Percentiles rank a stretch among this genome's conserved stretches.
Conservation (phyloP, 2,329 filamentous ascomycete genomes). For the Diaporthe citri region DNA sequence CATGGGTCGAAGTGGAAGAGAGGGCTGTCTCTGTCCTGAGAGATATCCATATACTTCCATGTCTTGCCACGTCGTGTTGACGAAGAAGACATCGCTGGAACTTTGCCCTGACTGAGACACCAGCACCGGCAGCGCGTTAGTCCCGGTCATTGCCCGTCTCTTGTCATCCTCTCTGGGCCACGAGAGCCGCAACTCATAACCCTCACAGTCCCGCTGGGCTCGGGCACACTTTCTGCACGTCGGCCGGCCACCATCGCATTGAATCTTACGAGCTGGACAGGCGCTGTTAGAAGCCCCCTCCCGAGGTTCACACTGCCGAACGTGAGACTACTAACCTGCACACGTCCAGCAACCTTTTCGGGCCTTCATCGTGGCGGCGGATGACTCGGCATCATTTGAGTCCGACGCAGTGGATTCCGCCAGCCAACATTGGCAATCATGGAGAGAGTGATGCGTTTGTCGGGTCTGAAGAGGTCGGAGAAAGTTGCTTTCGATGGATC, state of each 20-base stretch:
- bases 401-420: not conserved
- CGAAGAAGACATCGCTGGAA: not conserved
- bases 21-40: not conserved
- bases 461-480: slow-evolving; percentile 2
- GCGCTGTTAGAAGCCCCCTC: not conserved
- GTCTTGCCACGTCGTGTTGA: not conserved
- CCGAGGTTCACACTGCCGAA: not conserved
- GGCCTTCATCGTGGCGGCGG: not conserved
- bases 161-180: not conserved
- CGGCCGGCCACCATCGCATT: slow-evolving; percentile 1
- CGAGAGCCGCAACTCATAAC: slow-evolving; percentile 2
- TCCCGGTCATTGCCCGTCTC: not conserved
- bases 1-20: not conserved
- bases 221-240: not conserved
- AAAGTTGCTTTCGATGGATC: slow-evolving; percentile 17
- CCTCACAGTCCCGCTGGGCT: not conserved
- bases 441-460: not conserved
- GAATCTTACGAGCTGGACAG: not conserved
- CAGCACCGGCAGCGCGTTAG: not conserved
- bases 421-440: too few relatives aligned
- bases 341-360: slow-evolving; percentile 25
- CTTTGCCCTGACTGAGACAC: not conserved
- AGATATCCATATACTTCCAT: slow-evolving; percentile 17
- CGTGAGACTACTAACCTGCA: not conserved
- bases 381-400: not conserved